Evolutionary conservation across 2,329 filamentous ascomycete genomes (phyloP).

Genomic region (Epichloe typhina): DNA sequence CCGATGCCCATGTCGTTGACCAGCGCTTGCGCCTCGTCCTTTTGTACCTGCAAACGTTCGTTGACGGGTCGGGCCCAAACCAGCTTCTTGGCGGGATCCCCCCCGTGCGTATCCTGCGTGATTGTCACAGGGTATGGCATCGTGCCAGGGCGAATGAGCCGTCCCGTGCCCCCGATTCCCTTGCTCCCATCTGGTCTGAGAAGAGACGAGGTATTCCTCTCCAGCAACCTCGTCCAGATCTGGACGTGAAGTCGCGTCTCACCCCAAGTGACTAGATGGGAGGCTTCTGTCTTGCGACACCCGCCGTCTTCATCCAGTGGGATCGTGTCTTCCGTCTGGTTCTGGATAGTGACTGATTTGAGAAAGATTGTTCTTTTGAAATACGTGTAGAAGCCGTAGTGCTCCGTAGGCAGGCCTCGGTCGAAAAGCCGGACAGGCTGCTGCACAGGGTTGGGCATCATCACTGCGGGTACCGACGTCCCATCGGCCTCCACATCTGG

Average conservation of each 20-base stretch:
- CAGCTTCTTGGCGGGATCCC: constrained; percentile 33
- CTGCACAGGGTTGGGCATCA: constrained; percentile 56
- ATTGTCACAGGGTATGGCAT: constrained; percentile 53
- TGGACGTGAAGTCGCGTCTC: constrained; percentile 50
- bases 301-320: constrained; percentile 43
- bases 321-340: constrained; percentile 28
- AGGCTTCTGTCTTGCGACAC: constrained; percentile 36
- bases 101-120: constrained; percentile 49
- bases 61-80: constrained; percentile 40
- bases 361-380: constrained; percentile 81
- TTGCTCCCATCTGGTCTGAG: constrained; percentile 16
- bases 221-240: constrained; percentile 45
- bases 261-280: constrained; percentile 43
- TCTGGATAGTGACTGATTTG: constrained; percentile 39
- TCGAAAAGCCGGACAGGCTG: constrained; percentile 82
- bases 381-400: constrained; percentile 91
- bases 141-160: constrained; percentile 36
- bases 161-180: constrained; percentile 14
- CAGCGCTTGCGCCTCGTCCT: constrained; percentile 30
- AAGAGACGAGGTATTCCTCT: constrained; percentile 29
- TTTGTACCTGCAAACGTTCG: constrained; percentile 30
- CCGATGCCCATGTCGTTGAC: constrained; percentile 36
- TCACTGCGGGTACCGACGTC: constrained; percentile 54
- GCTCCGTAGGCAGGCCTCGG: constrained; percentile 64
- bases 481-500: constrained; percentile 54